Conservation (phyloP, 805 yeast genomes). For the Zygotorulaspora sp. region DNA sequence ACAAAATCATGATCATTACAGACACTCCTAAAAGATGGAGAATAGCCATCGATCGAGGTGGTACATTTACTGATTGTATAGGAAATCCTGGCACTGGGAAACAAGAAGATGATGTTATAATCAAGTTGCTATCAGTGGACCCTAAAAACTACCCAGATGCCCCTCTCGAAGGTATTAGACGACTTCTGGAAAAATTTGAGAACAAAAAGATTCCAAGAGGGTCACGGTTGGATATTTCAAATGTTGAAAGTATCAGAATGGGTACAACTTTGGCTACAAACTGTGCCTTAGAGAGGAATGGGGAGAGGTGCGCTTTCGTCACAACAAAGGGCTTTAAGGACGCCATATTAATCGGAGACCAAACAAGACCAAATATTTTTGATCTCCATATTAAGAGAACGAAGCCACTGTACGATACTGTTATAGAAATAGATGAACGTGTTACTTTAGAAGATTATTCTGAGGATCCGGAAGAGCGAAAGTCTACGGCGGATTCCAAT, state of each 20-base stretch:
- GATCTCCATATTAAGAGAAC: constrained; percentile 73
- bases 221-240: constrained; percentile 53
- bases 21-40: background rate
- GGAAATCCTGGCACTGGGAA: constrained; percentile 46
- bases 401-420: constrained; percentile 64
- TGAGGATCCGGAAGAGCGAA: constrained; percentile 54
- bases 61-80: constrained; percentile 82
- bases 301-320: constrained; percentile 77
- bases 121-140: constrained; percentile 81
- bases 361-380: constrained; percentile 84
- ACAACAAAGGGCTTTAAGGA: constrained; percentile 89
- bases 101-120: constrained; percentile 53
- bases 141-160: constrained; percentile 86
- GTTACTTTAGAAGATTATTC: constrained; percentile 79
- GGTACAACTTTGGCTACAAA: constrained; percentile 96
- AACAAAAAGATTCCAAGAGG: constrained; percentile 53
- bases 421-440: constrained; percentile 83
- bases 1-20: too few relatives aligned
- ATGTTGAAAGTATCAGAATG: constrained; percentile 69
- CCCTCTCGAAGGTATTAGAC: constrained; percentile 83
- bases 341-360: constrained; percentile 78
- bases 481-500: constrained; percentile 10
- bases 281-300: constrained; percentile 87
- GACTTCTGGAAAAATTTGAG: constrained; percentile 61
- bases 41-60: constrained; percentile 68